Percentiles rank a stretch among this genome's conserved stretches.
These are phyloP conservation scores for Penicillium ucsense DNA, from an alignment of 495 filamentous ascomycete genomes.

Conservation along the genomic window DNA sequence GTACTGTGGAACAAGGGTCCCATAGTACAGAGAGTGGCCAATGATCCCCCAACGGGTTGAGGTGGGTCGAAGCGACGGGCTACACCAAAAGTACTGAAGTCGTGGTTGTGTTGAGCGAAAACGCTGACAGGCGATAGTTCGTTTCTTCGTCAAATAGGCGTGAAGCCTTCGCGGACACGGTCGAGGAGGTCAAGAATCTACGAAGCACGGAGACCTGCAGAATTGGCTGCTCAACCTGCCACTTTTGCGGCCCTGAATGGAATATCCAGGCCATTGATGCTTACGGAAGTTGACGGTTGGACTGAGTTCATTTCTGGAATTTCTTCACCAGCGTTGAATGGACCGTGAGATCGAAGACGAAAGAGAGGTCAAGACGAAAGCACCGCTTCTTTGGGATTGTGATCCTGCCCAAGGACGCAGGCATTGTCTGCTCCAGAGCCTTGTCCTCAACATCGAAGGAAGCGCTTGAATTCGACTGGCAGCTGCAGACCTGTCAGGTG, in stretches of 20 bases:
- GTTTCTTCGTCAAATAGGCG: not conserved
- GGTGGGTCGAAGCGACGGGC: constrained; percentile 13
- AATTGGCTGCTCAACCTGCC: not conserved
- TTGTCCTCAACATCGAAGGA: constrained; percentile 10
- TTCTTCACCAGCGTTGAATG: not conserved
- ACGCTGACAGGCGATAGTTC: too few species aligned
- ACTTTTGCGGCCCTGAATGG: too few species aligned
- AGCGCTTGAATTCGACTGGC: constrained; percentile 5
- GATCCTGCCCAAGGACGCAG: constrained; percentile 2
- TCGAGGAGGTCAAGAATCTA: not conserved
- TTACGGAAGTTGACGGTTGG: constrained; percentile 2
- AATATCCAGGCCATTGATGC: too few species aligned
- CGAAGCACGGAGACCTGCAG: constrained; percentile 10
- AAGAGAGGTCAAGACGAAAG: not conserved
- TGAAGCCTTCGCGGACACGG: not conserved
- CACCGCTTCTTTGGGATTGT: not conserved
- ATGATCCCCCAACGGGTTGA: constrained; percentile 9
- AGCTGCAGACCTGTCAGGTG: constrained; percentile 11
- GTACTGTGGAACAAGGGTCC: constrained; percentile 11
- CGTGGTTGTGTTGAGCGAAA: too few species aligned
- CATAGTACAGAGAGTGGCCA: constrained; percentile 13
- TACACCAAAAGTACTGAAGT: constrained; percentile 4
- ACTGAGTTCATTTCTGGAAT: not conserved
- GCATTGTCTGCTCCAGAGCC: constrained; percentile 2
- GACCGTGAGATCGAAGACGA: not conserved